These are phyloP conservation scores for Rostrohypoxylon terebratum DNA, from an alignment of 495 filamentous ascomycete genomes.

Conservation along the genomic window DNA sequence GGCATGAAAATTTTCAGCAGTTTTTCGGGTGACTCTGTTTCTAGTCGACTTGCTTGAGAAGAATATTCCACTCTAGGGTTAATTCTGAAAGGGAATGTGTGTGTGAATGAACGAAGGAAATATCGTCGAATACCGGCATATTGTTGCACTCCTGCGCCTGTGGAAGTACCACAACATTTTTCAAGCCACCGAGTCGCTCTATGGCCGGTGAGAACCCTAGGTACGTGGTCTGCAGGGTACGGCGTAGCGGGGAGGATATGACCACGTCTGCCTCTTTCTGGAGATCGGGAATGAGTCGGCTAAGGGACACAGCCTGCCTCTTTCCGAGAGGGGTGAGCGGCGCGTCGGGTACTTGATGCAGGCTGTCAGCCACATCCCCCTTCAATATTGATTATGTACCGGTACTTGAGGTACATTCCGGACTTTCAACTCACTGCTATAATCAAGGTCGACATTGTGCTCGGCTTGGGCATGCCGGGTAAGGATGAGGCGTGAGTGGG, in stretches of 20 bases:
- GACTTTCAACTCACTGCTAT: constrained; percentile 42
- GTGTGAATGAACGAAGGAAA: background rate
- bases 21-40: too few relatives aligned
- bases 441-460: constrained; percentile 60
- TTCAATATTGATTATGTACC: background rate
- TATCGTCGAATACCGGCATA: constrained; percentile 32
- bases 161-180: constrained; percentile 30
- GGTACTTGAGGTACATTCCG: background rate
- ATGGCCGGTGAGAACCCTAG: constrained; percentile 38
- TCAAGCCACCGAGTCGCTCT: constrained; percentile 35
- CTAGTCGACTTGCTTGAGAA: too few relatives aligned
- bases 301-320: constrained; percentile 38
- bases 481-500: constrained; percentile 62
- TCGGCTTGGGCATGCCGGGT: constrained; percentile 69
- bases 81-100: background rate
- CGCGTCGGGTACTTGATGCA: constrained; percentile 34
- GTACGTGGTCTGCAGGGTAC: constrained; percentile 42
- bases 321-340: constrained; percentile 40
- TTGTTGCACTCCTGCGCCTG: constrained; percentile 53
- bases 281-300: constrained; percentile 23
- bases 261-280: constrained; percentile 32
- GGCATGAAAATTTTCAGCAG: too few relatives aligned
- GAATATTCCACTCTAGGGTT: too few relatives aligned
- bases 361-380: background rate
- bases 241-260: constrained; percentile 36